Evolutionary conservation across 2,329 filamentous ascomycete species (phyloP), one percentile per base, ranked within the genome.

Genomic region (Neospermospora avenae): DNA sequence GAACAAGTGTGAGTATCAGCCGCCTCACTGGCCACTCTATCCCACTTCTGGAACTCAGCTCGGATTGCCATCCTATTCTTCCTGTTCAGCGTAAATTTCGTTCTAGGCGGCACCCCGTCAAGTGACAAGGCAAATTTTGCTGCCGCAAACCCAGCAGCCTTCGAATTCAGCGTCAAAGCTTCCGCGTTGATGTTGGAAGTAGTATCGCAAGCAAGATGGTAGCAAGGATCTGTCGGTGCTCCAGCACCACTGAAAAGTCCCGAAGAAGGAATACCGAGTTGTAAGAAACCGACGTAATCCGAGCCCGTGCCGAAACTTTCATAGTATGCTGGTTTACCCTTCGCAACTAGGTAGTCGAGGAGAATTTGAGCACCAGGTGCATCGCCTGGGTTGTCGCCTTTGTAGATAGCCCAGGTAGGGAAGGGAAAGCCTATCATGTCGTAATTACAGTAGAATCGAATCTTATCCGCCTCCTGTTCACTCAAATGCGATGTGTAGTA

Each of bases 401-500:
- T 83, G 61, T 74, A 76, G 66, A 84, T 77, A 58, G 76, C 75
- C 63, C 77, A 78, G 5, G 78, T 77, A 64, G 80, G 85, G 75
- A 86, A 86, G 11, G 52, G 51, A 3, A 51, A 59, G 2, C 81
- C 81, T 69, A 84, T 81, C 84, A 86, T 86, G 72, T 86, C 84
- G 64, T 84, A 85, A 72, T 86, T 84, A 59, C 86, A 77, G 70
- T 85, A 83, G 1, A 86, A 77, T 3, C 79, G 76, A 63, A 87
- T 81, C 72, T 84, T 84, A 44, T 76, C 74, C 22, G 80, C 77
- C 63, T 85, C 83, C 1, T 72, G 71, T 1, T 75, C 70, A n/a
- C 75, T 70, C 6, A 82, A 76, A 28, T 77, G 73, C 31, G 75
- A 72, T 51, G 84, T 80, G 69, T 86, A 87, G 74, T 81, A 79